Evolutionary conservation across 140 eudicot genomes (phyloP).

Genomic region (Ambrosia hybrid): DNA sequence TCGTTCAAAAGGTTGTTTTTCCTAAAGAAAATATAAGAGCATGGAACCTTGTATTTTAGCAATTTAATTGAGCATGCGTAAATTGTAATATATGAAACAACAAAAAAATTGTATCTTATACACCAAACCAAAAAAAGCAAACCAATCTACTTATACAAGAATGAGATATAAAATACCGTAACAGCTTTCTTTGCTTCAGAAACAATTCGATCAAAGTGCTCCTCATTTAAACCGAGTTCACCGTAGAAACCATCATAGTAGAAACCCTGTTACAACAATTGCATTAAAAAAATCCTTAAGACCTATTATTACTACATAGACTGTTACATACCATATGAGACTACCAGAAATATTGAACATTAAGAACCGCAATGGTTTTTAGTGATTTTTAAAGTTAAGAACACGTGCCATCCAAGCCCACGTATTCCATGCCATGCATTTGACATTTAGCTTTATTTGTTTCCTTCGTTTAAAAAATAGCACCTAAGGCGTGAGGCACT

Average conservation of each 20-base stretch:
- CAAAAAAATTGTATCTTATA: not conserved
- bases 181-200: constrained; percentile 80
- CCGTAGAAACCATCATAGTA: constrained; percentile 64
- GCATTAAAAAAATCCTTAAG: constrained; percentile 4
- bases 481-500: no score
- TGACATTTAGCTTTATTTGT: no score
- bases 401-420: not conserved
- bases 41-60: not conserved
- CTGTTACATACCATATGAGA: no score
- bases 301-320: not conserved
- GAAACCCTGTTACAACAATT: constrained; percentile 62
- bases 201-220: no score
- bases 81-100: not conserved
- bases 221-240: no score
- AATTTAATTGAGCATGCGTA: no score
- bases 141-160: not conserved
- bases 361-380: not conserved
- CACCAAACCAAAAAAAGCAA: no score
- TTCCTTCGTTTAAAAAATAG: no score
- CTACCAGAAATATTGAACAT: no score
- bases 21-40: no score
- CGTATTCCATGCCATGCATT: no score
- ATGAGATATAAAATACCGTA: constrained; percentile 39
- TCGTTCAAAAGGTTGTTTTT: constrained; percentile 40
- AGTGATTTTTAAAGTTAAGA: not conserved